Base-by-base conservation (phyloP, 345 rosid genomes). In the Populus tremula region DNA sequence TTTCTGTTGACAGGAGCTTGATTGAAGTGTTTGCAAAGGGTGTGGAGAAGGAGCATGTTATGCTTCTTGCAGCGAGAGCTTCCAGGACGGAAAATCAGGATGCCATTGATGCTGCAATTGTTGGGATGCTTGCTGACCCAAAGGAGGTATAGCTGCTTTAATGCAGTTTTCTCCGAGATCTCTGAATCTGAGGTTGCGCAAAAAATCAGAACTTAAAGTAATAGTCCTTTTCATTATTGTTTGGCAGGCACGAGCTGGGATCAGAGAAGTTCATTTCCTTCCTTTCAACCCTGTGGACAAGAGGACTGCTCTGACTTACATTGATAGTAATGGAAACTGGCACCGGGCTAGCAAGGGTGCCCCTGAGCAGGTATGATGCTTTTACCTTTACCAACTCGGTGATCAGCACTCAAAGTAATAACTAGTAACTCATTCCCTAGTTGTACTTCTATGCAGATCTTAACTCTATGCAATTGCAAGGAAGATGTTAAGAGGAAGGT, bases 91-190 rank as follows among this genome's bases (percentile, higher is more conserved):
- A 91, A 87, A 91, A 90, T 79, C 97, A 93, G 87, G 98, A 93
- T 66, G 96, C 98, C 5, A 88, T 94, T 87, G 98, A 92, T 77
- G 89, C 97, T 53, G 93, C 97, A 17, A 93, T 94, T 76, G 97
- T 94, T 8, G 98, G 97, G 47, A 94, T 93, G 97, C 93, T 94
- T 80, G 92, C 91, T 35, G 98, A 94, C 83, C 97, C 97, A n/a
- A 94, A 87, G 83, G 98, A 94, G 94, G 95, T 91, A 81, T 53
- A 33, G 8, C 49, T 50, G 72, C n/a, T 8, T 18, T 23, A 65
- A 45, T 35, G 17, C 10, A 8, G 14, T n/a, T 50, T 41, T 23
- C 33, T 67, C 6, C 14, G 1, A 18, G 59, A 5, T 71, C 65
- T 83, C 72, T 78, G 45, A 69, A 6, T 73, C 64, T 29, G 13